Conservation (phyloP, 495 filamentous ascomycete species). For the Penicillium steckii region DNA sequence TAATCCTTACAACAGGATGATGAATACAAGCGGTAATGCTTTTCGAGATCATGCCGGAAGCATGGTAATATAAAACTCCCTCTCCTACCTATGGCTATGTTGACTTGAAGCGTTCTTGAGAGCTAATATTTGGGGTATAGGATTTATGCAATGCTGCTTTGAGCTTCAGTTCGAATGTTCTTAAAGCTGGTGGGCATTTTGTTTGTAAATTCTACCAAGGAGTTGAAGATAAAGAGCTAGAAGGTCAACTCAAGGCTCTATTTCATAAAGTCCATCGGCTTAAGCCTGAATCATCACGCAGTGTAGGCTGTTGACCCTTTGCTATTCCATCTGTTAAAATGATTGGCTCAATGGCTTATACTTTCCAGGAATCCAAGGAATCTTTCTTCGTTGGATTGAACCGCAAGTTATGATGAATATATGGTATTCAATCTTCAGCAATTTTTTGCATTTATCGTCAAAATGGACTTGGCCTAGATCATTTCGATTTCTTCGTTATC, state of each 20-base stretch:
- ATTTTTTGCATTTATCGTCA: background rate
- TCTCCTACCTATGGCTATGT: slow-evolving; percentile 51
- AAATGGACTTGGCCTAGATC: slow-evolving; percentile 8
- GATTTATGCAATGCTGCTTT: slow-evolving; percentile 87
- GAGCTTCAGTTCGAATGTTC: slow-evolving; percentile 75
- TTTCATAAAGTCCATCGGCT: slow-evolving; percentile 78
- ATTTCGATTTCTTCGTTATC: slow-evolving; percentile 45
- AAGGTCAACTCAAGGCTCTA: slow-evolving; percentile 65
- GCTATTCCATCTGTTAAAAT: too few relatives aligned
- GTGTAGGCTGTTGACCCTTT: slow-evolving; percentile 49
- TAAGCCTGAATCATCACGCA: slow-evolving; percentile 88
- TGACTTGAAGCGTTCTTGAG: slow-evolving; percentile 41
- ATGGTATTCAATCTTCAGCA: background rate
- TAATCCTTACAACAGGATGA: slow-evolving; percentile 95
- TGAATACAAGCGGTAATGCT: slow-evolving; percentile 89
- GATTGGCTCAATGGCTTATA: slow-evolving; percentile 7
- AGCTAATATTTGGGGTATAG: slow-evolving; percentile 41
- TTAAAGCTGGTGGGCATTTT: slow-evolving; percentile 82
- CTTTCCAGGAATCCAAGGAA: slow-evolving; percentile 81
- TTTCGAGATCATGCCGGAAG: slow-evolving; percentile 90
- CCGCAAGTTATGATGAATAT: slow-evolving; percentile 35
- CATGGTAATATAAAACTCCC: slow-evolving; percentile 70
- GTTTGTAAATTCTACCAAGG: slow-evolving; percentile 98
- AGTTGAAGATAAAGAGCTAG: slow-evolving; percentile 74
- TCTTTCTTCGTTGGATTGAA: slow-evolving; percentile 77